These are phyloP conservation scores for Ascochyta lentis DNA, from an alignment of 2,329 filamentous ascomycete species.

Conservation along the genomic window DNA sequence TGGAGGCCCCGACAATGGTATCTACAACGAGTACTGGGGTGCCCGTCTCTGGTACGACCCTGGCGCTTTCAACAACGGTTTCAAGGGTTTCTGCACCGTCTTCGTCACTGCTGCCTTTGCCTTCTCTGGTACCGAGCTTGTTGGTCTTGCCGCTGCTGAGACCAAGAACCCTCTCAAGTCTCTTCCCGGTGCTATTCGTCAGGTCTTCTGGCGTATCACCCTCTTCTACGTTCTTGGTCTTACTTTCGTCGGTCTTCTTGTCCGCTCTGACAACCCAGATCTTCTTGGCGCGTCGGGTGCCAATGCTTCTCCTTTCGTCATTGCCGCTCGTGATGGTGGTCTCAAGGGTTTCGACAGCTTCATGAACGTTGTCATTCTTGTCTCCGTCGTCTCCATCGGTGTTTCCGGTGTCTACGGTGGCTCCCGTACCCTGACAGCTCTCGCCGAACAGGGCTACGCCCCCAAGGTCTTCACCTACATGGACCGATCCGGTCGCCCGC, in stretches of 20 bases:
- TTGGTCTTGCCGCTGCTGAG: slow-evolving; percentile 66
- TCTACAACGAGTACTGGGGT: slow-evolving; percentile 62
- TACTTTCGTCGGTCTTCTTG: slow-evolving; percentile 54
- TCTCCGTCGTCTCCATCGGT: slow-evolving; percentile 66
- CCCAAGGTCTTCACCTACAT: slow-evolving; percentile 80
- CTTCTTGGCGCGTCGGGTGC: slow-evolving; percentile 48
- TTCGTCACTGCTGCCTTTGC: slow-evolving; percentile 70
- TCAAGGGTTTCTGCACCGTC: slow-evolving; percentile 68
- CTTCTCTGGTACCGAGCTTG: slow-evolving; percentile 68
- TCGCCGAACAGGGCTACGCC: slow-evolving; percentile 67
- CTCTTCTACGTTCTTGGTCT: slow-evolving; percentile 55
- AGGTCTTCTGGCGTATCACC: slow-evolving; percentile 57
- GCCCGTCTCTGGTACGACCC: slow-evolving; percentile 66
- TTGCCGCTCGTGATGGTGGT: slow-evolving; percentile 67
- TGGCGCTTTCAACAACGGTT: slow-evolving; percentile 62
- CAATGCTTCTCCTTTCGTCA: slow-evolving; percentile 69
- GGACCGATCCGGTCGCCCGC: slow-evolving; percentile 80
- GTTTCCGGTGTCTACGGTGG: slow-evolving; percentile 65
- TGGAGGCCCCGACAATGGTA: slow-evolving; percentile 59
- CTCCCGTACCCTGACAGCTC: slow-evolving; percentile 63
- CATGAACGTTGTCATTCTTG: slow-evolving; percentile 71
- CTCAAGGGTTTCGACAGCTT: slow-evolving; percentile 67
- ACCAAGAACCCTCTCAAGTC: slow-evolving; percentile 62
- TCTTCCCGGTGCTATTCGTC: slow-evolving; percentile 53
- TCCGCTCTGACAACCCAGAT: slow-evolving; percentile 40